These are phyloP conservation scores for Candida anutae DNA, from an alignment of 1,139 yeast genomes.

Conservation along the genomic window DNA sequence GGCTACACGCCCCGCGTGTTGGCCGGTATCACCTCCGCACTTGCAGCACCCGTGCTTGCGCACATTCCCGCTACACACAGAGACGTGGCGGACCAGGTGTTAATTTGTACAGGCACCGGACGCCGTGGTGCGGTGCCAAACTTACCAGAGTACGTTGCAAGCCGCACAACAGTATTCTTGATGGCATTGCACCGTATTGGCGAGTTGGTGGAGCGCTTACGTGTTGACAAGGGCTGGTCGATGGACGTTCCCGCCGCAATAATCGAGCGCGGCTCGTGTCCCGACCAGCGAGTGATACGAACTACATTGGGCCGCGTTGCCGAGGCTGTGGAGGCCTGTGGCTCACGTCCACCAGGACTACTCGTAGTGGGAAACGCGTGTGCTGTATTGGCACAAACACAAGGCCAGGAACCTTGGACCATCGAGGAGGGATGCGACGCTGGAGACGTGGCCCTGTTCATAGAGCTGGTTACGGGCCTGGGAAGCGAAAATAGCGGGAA, in stretches of 20 bases:
- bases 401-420: conserved; percentile 40
- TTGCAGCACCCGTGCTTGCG: conserved; percentile 83
- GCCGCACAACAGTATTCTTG: conserved; percentile 78
- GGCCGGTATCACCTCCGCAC: conserved; percentile 87
- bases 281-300: conserved; percentile 82
- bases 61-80: conserved; percentile 89
- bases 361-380: conserved; percentile 80
- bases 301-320: conserved; percentile 62
- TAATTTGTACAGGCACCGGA: conserved; percentile 93
- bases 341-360: conserved; percentile 91
- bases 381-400: conserved; percentile 40
- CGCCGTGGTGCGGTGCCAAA: conserved; percentile 76
- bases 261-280: conserved; percentile 87
- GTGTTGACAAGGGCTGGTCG: conserved; percentile 57
- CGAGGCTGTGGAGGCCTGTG: conserved; percentile 69
- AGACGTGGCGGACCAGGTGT: conserved; percentile 86
- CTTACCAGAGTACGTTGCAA: conserved; percentile 62
- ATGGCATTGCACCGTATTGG: conserved; percentile 86
- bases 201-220: conserved; percentile 55
- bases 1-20: conserved; percentile 70
- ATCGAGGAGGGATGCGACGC: conserved; percentile 66
- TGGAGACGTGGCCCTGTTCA: too few relatives aligned
- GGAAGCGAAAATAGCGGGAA: too few relatives aligned
- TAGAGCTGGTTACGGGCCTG: too few relatives aligned
- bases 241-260: conserved; percentile 70